Evolutionary conservation across 495 filamentous ascomycete species (phyloP), one percentile per base, ranked within the genome.

Genomic region (Neurospora sp.): DNA sequence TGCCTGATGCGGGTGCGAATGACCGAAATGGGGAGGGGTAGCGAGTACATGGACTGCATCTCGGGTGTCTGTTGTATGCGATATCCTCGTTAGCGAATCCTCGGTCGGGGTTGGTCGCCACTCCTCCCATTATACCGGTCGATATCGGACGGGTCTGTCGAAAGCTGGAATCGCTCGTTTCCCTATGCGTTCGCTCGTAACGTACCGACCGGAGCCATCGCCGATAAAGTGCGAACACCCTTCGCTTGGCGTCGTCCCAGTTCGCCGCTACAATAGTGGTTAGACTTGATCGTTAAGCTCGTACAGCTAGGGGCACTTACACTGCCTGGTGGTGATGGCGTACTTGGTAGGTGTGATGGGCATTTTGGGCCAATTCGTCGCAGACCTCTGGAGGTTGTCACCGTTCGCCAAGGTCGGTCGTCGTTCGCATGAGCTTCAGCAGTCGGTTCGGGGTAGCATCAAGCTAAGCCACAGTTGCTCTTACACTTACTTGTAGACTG

Each of bases 1-100:
- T 98, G 94, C 77, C 96, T 89, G 79, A 98, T 90, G 86, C 95
- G 97, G 65, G 94, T 95, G 72, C 96, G 93, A 80, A 98, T 90
- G 71, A 87, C 86, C 53, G 96, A 92, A 20, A 97, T 90, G 70
- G 96, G 94, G 77, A 95, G 88, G 80, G 91, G 92, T 78, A 99
- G 85, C 48, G 90, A 90, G 87, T 99, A 99, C 92, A 97, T 97
- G 71, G 89, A 90, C 81, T 97, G 95, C 78, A 98, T 93, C 81
- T 98, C 94, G 41, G 96, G 95, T 70, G 94, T 94, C 96, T 99
- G 79, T 68, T 68, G 22, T 40, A 45, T 7, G 27, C 70, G 44
- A 65, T 8, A 17, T 35, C 53, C 40, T 59, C 38, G 73, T 76
- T 40, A 78, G 75, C 70, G 45, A 73, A 38, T 27, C 31, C 39